phyloP scores from a whole-genome alignment of 257 asterid species.

The Oldenlandia corymbosa region DNA sequence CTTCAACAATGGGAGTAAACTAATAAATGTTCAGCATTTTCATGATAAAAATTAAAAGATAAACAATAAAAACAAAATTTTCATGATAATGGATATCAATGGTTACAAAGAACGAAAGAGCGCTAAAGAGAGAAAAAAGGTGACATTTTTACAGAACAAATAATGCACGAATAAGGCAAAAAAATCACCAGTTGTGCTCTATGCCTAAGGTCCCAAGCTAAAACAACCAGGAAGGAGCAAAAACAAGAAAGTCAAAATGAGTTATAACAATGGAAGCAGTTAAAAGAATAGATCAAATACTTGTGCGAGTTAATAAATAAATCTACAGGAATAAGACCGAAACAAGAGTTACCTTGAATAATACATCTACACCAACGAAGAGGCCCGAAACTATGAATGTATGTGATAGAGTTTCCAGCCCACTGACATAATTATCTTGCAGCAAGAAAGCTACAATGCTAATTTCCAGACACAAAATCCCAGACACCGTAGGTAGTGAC shows the following conservation, averaged over 20 bases:
- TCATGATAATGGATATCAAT: neutral
- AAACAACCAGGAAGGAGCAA: too few species aligned
- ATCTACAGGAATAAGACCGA: neutral
- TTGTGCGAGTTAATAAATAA: neutral
- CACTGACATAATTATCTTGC: slow-evolving; percentile 71
- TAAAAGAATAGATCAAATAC: neutral
- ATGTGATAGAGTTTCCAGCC: slow-evolving; percentile 77
- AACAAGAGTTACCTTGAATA: slow-evolving; percentile 61
- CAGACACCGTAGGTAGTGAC: slow-evolving; percentile 62
- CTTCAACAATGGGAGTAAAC: neutral
- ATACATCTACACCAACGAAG: slow-evolving; percentile 62
- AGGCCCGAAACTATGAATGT: slow-evolving; percentile 73
- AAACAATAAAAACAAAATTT: too few species aligned
- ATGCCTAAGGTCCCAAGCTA: too few species aligned
- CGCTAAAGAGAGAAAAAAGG: neutral
- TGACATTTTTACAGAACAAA: neutral
- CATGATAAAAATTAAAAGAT: too few species aligned
- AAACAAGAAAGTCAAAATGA: neutral
- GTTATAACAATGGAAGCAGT: neutral
- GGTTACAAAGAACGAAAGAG: neutral
- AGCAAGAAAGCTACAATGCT: slow-evolving; percentile 80
- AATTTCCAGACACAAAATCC: slow-evolving; percentile 67
- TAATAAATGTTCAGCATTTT: too few species aligned
- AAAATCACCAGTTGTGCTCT: neutral
- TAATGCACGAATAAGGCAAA: neutral